Base-by-base conservation (phyloP, 2,329 filamentous ascomycete species). In the Plenodomus biglobosus region DNA sequence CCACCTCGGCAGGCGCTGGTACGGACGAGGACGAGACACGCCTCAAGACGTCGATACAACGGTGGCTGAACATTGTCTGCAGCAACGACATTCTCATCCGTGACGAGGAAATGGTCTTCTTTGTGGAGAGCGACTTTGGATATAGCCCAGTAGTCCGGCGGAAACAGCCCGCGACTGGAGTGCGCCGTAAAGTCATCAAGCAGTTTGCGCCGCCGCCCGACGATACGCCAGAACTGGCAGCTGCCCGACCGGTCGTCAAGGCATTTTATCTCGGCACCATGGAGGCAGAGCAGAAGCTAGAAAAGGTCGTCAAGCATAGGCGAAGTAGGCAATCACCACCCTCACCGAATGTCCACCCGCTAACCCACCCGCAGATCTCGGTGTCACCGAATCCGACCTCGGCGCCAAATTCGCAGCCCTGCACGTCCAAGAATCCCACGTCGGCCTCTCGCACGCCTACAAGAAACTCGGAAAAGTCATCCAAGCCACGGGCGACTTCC, bases 121-220 rank as follows among this genome's bases (percentile, higher is more conserved):
- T 99, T 64, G 91, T 99, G n/a, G 94, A 99, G 75, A 96, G 90
- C 68, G 94, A 99, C 71, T 97, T 96, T 71, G 94, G 94, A 35
- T 99, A 99, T 73, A 96, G 91, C 65, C 94, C 94, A 1, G 88
- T 97, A 66, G 86, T 96, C 39, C 87, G 92, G 72, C 90, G 91
- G 80, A 96, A 95, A 78, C 94, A 99, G 73, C 94, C 94, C 18
- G 94, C 94, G 8, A 99, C 94, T 1, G 94, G 94, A 37, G 90
- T 99, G 61, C 85, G 94, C 55, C 84, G 94, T 68, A 96, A 96
- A 77, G 87, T 97, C 52, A 79, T 99, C 70, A 99, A 99, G 79
- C 94, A 99, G 72, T 99, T 99, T 73, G 92, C 94, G 32, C 94
- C 94, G 24, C 94, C 94, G 1, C 92, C 94, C 11, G 94, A 99